Conservation (phyloP, 345 rosid species). For the Aurinia saxatilis region DNA sequence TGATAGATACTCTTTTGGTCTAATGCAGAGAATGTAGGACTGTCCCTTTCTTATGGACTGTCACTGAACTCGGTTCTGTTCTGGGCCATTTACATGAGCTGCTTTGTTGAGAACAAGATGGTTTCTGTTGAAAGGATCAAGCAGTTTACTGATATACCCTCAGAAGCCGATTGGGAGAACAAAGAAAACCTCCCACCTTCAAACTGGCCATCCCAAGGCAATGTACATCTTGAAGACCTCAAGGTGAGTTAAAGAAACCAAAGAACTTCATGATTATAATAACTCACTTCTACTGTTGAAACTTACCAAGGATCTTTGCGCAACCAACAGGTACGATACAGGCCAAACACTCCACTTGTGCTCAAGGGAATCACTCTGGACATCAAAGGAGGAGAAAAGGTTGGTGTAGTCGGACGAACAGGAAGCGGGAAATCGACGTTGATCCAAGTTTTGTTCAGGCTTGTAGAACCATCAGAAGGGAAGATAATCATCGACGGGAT, state of each 20-base stretch:
- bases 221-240: slow-evolving; percentile 66
- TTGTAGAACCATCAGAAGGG: slow-evolving; percentile 87
- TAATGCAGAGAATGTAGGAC: slow-evolving; percentile 70
- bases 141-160: slow-evolving; percentile 71
- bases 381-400: slow-evolving; percentile 81
- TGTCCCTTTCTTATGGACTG: slow-evolving; percentile 86
- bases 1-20: not conserved
- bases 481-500: slow-evolving; percentile 76
- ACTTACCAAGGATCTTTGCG: not conserved
- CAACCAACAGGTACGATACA: slow-evolving; percentile 66
- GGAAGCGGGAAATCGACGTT: slow-evolving; percentile 96
- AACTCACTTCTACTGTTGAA: not conserved
- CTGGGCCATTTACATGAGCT: slow-evolving; percentile 72
- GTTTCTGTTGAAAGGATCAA: slow-evolving; percentile 90
- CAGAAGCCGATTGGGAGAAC: slow-evolving; percentile 75
- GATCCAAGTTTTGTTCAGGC: slow-evolving; percentile 82
- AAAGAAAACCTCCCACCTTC: slow-evolving; percentile 55
- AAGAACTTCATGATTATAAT: not conserved
- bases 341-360: slow-evolving; percentile 82
- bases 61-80: slow-evolving; percentile 79
- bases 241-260: slow-evolving; percentile 40
- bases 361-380: slow-evolving; percentile 72
- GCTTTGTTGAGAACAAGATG: slow-evolving; percentile 89
- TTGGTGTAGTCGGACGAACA: slow-evolving; percentile 90
- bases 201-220: slow-evolving; percentile 73